These are phyloP conservation scores for Vaccinium corymbosum DNA, from an alignment of 148 eudicot species.

Conservation along the genomic window DNA sequence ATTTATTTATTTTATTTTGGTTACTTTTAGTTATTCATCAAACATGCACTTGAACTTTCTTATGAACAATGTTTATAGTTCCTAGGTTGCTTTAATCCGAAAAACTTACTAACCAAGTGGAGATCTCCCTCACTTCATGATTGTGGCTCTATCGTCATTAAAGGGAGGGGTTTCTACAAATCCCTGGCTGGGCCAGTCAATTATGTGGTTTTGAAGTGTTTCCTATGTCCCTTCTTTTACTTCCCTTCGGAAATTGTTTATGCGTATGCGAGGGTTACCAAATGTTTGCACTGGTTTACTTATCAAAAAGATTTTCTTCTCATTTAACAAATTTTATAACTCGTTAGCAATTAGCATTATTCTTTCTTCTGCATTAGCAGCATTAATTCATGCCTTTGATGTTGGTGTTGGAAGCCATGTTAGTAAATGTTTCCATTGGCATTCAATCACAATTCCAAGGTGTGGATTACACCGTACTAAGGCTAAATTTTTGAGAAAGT, in stretches of 20 bases:
- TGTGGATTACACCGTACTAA: not conserved
- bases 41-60: not conserved
- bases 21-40: not conserved
- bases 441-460: constrained; percentile 6
- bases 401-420: constrained; percentile 1
- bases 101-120: not conserved
- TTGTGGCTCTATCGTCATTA: not conserved
- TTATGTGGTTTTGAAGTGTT: not conserved
- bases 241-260: not conserved
- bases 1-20: not conserved
- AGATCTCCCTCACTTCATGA: not conserved
- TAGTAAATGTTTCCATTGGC: not conserved
- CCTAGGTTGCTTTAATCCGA: not conserved
- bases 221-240: not conserved
- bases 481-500: not conserved
- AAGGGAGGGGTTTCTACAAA: not conserved
- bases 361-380: not conserved
- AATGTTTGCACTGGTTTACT: not conserved
- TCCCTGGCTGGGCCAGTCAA: not conserved
- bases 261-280: not conserved
- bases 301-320: not conserved
- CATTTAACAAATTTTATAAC: not conserved
- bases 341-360: not conserved
- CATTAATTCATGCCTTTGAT: constrained; percentile 2
- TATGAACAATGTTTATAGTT: not conserved